These are phyloP conservation scores for Coemansia aciculifera DNA, from an alignment of 192 early-diverging fungal genomes.

Conservation along the genomic window DNA sequence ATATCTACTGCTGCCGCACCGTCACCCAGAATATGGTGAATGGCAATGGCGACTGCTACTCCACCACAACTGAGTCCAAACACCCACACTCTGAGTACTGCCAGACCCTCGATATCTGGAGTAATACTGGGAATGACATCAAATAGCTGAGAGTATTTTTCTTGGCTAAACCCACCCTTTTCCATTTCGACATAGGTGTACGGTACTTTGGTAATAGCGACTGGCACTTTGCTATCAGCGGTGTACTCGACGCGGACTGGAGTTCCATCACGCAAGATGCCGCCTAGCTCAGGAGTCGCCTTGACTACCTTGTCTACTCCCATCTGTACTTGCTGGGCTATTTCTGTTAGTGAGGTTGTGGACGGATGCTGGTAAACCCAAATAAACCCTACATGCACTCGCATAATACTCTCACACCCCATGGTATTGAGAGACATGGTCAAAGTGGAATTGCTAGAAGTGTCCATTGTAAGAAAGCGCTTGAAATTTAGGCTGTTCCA, in stretches of 20 bases:
- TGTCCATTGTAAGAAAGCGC: neutral
- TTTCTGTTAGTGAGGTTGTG: neutral
- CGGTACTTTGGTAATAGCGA: neutral
- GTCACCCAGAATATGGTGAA: constrained; percentile 28
- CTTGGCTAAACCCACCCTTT: constrained; percentile 18
- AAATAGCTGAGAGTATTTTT: constrained; percentile 18
- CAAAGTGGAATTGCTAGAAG: neutral
- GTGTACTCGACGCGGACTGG: constrained; percentile 1
- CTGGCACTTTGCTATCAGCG: neutral
- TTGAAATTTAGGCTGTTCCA: neutral
- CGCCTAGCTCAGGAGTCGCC: constrained; percentile 17
- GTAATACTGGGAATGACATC: neutral
- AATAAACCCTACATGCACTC: constrained; percentile 27
- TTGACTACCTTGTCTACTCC: constrained; percentile 14
- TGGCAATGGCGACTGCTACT: constrained; percentile 5
- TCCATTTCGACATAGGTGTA: constrained; percentile 7
- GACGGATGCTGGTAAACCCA: constrained; percentile 19
- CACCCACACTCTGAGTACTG: constrained; percentile 12
- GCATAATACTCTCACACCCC: constrained; percentile 14
- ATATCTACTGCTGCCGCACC: neutral
- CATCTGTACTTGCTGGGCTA: neutral
- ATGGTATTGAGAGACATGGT: neutral
- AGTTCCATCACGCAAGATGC: constrained; percentile 6
- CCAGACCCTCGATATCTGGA: constrained; percentile 10
- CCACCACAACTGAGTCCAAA: constrained; percentile 14